Base-by-base conservation (phyloP, 805 yeast genomes). In the Cyberlindnera subsufficiens region DNA sequence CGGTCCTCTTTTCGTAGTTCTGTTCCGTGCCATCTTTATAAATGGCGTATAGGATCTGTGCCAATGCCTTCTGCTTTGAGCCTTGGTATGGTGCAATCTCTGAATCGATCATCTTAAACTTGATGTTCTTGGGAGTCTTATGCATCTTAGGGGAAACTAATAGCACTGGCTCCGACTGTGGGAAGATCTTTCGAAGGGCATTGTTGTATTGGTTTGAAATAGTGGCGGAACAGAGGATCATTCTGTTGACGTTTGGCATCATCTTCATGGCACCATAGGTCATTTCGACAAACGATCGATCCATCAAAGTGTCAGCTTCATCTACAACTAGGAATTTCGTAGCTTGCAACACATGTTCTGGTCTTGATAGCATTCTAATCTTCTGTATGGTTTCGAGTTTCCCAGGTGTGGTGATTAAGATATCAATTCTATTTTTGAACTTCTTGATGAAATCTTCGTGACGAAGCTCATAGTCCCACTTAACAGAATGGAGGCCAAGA, bases 281-380 rank as follows among this genome's bases (percentile, higher is more conserved):
- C 38, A 78, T 80, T 20, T 72, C 72, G 10, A 80, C 61, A 74
- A 89, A 90, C 0, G 93, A 82, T 40, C 78, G 75, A 58, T 90
- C 96, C 79, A 90, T 73, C 43, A 91, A 66, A 0, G 96, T 85
- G 63, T 91, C 99, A 0, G 99, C 98, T 62, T 91, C 99, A 59
- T 91, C 99, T 13, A 86, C 75, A 2, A 86, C 91, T 36, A 84
- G 69, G 55, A 74, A 82, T 22, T 71, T 69, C 5, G 82, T 78
- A 62, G 73, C 50, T 45, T 68, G 55, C 11, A 75, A 46, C 4
- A 65, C 52, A 59, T 64, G 49, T 64, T 72, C 60, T 43, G 75
- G 57, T 35, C 63, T 60, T 17, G 63, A 58, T 1, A 68, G 55
- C 54, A 59, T 59, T 25, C 60, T 49, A 13, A 67, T 65, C 17